A percentile compares a stretch with the other conserved stretches of the same genome.
Conservation (phyloP, 192 early-diverging fungal species). For the Gaertneriomyces semiglobifer region DNA sequence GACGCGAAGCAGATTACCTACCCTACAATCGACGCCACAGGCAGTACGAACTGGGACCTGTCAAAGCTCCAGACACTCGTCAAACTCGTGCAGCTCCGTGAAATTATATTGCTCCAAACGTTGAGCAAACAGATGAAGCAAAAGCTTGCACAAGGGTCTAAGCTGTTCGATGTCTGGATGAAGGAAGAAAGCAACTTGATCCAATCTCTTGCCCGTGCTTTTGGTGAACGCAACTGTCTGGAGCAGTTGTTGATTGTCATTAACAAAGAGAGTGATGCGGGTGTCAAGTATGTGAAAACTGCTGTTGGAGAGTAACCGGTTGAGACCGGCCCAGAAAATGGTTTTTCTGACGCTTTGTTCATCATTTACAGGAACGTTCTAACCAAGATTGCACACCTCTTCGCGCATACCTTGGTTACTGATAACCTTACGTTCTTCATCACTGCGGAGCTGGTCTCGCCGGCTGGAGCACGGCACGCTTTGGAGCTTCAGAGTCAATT, state of each 20-base stretch:
- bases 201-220: slow-evolving; percentile 62
- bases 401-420: slow-evolving; percentile 48
- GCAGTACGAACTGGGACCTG: slow-evolving; percentile 50
- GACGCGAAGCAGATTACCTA: slow-evolving; percentile 44
- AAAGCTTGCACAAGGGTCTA: slow-evolving; percentile 48
- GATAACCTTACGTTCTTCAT: slow-evolving; percentile 59
- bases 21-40: slow-evolving; percentile 38
- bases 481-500: slow-evolving; percentile 42
- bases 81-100: slow-evolving; percentile 38
- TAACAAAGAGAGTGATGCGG: slow-evolving; percentile 26
- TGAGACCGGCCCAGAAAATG: neutral
- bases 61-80: slow-evolving; percentile 39
- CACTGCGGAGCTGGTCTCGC: slow-evolving; percentile 44
- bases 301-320: neutral
- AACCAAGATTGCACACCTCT: slow-evolving; percentile 47
- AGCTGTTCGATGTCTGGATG: slow-evolving; percentile 76
- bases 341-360: slow-evolving; percentile 14
- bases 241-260: slow-evolving; percentile 54
- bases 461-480: slow-evolving; percentile 44
- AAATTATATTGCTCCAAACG: slow-evolving; percentile 33
- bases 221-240: slow-evolving; percentile 62
- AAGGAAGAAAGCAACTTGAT: slow-evolving; percentile 66
- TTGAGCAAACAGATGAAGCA: slow-evolving; percentile 48
- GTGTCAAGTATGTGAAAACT: slow-evolving; percentile 23
- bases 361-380: slow-evolving; percentile 30